phyloP scores from a whole-genome alignment of 495 filamentous ascomycete species.

The Podospora comata region DNA sequence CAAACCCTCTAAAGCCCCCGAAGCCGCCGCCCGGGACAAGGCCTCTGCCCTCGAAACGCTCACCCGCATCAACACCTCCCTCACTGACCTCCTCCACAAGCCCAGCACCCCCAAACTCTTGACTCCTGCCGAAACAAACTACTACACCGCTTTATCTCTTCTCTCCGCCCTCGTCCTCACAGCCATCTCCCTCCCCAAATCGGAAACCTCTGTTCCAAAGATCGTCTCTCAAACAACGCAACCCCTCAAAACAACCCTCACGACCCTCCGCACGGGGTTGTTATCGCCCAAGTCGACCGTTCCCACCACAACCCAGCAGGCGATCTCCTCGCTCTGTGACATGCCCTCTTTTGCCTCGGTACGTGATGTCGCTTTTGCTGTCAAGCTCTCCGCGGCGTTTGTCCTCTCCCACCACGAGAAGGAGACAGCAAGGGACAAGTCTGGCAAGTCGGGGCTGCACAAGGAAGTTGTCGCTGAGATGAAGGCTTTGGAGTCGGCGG shows the following conservation, averaged over 20 bases:
- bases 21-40: slow-evolving; percentile 36
- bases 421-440: slow-evolving; percentile 38
- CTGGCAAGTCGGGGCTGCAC: slow-evolving; percentile 33
- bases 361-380: slow-evolving; percentile 38
- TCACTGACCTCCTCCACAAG: slow-evolving; percentile 32
- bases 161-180: slow-evolving; percentile 26
- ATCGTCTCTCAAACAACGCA: slow-evolving; percentile 15
- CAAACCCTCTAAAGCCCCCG: slow-evolving; percentile 36
- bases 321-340: slow-evolving; percentile 14
- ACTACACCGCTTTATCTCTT: slow-evolving; percentile 31
- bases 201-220: slow-evolving; percentile 19
- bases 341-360: slow-evolving; percentile 33
- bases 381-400: slow-evolving; percentile 35
- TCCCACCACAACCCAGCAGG: slow-evolving; percentile 11
- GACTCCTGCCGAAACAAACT: slow-evolving; percentile 25
- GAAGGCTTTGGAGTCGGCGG: slow-evolving; percentile 34
- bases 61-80: slow-evolving; percentile 30
- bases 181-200: slow-evolving; percentile 24
- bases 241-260: slow-evolving; percentile 22
- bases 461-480: slow-evolving; percentile 39
- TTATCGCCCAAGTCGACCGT: not conserved
- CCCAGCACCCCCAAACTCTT: slow-evolving; percentile 21
- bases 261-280: slow-evolving; percentile 27
- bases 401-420: slow-evolving; percentile 35
- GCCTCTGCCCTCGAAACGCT: slow-evolving; percentile 33